phyloP scores from a whole-genome alignment of 148 eudicot genomes.

The Fagopyrum tataricum region DNA sequence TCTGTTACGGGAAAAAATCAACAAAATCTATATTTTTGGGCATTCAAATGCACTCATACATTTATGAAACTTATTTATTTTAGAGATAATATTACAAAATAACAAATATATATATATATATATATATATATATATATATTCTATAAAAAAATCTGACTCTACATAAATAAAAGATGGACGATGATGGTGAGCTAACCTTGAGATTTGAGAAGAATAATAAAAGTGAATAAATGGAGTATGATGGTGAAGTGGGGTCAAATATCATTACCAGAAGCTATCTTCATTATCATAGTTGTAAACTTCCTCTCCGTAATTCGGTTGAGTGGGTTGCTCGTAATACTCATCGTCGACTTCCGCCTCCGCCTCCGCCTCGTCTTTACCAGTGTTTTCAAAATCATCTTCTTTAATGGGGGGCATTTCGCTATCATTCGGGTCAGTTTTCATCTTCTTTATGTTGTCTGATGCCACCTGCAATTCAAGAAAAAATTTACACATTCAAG shows the following conservation, averaged over 20 bases:
- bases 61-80: too few species aligned
- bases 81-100: too few species aligned
- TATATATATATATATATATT: too few species aligned
- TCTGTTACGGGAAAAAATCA: too few species aligned
- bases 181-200: too few species aligned
- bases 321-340: not conserved
- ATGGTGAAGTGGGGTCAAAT: not conserved
- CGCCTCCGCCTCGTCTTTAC: not conserved
- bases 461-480: not conserved
- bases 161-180: too few species aligned
- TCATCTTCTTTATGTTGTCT: slow-evolving; percentile 4
- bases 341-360: not conserved
- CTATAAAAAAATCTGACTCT: too few species aligned
- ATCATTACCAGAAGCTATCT: not conserved
- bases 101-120: too few species aligned
- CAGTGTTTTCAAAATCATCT: not conserved
- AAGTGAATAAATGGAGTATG: too few species aligned
- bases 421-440: not conserved
- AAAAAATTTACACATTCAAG: not conserved
- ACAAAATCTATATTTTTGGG: too few species aligned
- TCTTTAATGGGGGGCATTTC: slow-evolving; percentile 4
- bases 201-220: too few species aligned
- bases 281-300: not conserved
- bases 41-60: too few species aligned
- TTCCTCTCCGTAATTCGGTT: not conserved